Base-by-base conservation (phyloP, 352 stramenopile species). In the Phytophthora chlamydospora region DNA sequence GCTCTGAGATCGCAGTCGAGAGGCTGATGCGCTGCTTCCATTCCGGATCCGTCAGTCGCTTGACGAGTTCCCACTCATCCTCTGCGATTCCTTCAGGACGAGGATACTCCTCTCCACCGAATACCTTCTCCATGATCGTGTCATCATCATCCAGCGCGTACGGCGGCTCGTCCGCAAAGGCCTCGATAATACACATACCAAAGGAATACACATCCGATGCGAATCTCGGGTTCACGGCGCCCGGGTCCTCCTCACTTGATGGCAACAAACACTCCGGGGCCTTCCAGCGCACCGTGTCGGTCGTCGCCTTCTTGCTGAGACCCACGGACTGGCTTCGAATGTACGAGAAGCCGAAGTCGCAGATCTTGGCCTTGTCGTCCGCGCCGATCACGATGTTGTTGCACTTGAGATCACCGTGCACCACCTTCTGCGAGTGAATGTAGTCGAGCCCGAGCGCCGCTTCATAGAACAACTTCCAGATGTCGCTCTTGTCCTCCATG, bases 341-440 rank as follows among this genome's bases (percentile, higher is more conserved):
- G 33, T 66, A 66, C 1, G 56, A 60, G 34, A 75, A 75, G 2
- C 75, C 75, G 51, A 83, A 83, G 50, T 81, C 75, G 12, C 61
- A 64, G 27, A 83, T 53, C 52, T 80, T 78, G 7, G 67, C 68
- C 2, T 58, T 50, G 14, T 68, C 53, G 13, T 76, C 44, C 4
- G 56, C 47, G 4, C 78, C 81, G 4, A 95, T 66, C 16, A 97
- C 39, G 14, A 97, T 71, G 66, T 97, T 97, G 50, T 73, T 85
- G 46, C 82, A 88, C 52, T 96, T 97, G 9, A 97, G 69, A 36
- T 97, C 89, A n/a, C 89, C 79, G 59, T 97, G 89, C 19, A 97
- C 68, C 40, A 90, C 62, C 9, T 70, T 62, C 33, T 83, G 57
- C 13, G 43, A 43, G 61, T 97, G 88, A 9, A 97, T 68, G 46